Conservation (phyloP, 495 filamentous ascomycete species). For the Trichoderma asperelloides region DNA sequence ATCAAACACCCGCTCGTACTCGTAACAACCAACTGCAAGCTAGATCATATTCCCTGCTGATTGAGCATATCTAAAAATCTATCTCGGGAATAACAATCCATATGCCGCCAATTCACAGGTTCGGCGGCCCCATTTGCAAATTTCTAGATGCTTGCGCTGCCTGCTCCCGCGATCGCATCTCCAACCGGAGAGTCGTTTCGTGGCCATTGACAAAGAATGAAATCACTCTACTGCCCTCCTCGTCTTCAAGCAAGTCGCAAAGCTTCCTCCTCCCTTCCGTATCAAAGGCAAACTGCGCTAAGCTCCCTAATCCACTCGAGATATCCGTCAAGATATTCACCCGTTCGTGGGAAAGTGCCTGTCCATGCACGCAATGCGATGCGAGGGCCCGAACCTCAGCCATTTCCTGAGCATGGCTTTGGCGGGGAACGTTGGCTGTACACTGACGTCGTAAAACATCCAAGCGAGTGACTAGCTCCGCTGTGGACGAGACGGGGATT, state of each 20-base stretch:
- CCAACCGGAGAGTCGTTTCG: background rate
- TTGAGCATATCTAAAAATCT: background rate
- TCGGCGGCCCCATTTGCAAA: too few relatives aligned
- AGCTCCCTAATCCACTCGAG: constrained; percentile 34
- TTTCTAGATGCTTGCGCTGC: background rate
- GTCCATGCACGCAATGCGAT: constrained; percentile 8
- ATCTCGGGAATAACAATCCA: background rate
- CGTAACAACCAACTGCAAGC: background rate
- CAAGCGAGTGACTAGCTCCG: constrained; percentile 20
- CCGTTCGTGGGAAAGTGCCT: background rate
- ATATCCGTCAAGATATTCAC: constrained; percentile 41
- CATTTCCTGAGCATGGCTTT: background rate
- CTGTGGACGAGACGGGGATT: constrained; percentile 23
- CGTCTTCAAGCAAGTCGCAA: constrained; percentile 25
- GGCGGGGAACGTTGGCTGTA: constrained; percentile 8
- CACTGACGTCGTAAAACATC: constrained; percentile 22
- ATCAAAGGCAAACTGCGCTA: constrained; percentile 33
- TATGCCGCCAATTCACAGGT: background rate
- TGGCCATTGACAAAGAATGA: constrained; percentile 41
- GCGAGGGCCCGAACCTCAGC: background rate
- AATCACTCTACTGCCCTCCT: constrained; percentile 23
- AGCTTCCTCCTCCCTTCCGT: constrained; percentile 26
- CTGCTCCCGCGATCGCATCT: background rate
- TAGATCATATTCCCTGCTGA: background rate
- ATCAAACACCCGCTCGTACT: background rate